phyloP scores from a whole-genome alignment of 2,329 filamentous ascomycete species.

The Cryphonectria naterciae region DNA sequence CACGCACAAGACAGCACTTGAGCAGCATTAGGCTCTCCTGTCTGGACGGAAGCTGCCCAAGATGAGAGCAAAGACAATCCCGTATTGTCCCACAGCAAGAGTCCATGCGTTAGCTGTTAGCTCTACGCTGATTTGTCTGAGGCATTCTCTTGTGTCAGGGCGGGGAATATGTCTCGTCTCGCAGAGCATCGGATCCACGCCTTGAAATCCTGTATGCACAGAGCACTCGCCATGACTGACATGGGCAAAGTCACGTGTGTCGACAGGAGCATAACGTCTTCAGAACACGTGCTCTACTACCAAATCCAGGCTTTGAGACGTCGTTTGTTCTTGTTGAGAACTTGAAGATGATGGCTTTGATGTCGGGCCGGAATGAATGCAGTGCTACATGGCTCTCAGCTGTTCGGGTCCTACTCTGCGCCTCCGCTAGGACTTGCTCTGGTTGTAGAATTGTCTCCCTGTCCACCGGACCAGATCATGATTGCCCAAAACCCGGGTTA shows the following conservation, averaged over 20 bases:
- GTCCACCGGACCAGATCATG: not conserved
- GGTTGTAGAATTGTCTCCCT: not conserved
- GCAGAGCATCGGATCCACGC: not conserved
- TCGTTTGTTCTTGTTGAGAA: not conserved
- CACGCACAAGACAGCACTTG: not conserved
- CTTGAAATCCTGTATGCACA: not conserved
- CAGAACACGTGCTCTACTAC: not conserved
- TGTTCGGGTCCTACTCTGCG: not conserved
- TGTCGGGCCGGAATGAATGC: not conserved
- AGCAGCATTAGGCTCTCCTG: not conserved
- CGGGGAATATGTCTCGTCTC: not conserved
- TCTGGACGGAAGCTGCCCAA: not conserved
- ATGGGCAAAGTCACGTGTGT: not conserved
- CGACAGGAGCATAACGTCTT: not conserved
- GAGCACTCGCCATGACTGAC: not conserved
- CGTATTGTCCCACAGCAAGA: not conserved
- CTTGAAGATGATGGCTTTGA: not conserved
- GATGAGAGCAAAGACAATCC: not conserved
- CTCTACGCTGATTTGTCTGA: not conserved
- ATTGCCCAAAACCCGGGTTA: not conserved
- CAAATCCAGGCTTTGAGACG: not conserved
- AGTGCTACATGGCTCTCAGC: not conserved
- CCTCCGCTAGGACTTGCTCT: not conserved
- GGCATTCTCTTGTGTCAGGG: not conserved
- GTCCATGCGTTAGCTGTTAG: not conserved